phyloP scores from a whole-genome alignment of 139 green algal species.

The Pedinophyceae sp. region DNA sequence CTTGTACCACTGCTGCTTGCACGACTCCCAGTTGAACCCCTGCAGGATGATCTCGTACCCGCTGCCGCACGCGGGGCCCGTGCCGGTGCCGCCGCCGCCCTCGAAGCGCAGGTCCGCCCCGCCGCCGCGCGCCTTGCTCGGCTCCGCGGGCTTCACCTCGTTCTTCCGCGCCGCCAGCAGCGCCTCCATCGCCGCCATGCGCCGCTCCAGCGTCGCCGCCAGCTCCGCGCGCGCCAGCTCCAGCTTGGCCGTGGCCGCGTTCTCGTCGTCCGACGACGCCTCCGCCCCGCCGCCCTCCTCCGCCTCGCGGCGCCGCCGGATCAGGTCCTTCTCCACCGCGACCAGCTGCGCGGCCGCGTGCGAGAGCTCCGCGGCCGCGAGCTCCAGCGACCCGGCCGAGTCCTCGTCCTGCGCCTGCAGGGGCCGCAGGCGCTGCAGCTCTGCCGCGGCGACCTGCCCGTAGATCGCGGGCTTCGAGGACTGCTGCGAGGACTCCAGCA shows the following conservation, averaged over 20 bases:
- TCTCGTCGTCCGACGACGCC: background rate
- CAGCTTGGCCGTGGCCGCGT: slow-evolving; percentile 10
- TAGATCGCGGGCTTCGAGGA: slow-evolving; percentile 64
- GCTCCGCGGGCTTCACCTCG: too few species aligned
- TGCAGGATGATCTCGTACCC: slow-evolving; percentile 85
- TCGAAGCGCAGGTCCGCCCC: slow-evolving; percentile 20
- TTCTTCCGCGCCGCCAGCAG: slow-evolving; percentile 55
- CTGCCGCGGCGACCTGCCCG: slow-evolving; percentile 40
- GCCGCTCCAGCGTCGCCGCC: too few species aligned
- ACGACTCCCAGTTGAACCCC: slow-evolving; percentile 90
- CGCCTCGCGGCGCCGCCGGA: slow-evolving; percentile 16
- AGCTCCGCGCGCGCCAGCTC: slow-evolving; percentile 26
- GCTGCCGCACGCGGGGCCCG: slow-evolving; percentile 49
- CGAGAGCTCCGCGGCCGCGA: slow-evolving; percentile 69
- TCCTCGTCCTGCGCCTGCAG: slow-evolving; percentile 23
- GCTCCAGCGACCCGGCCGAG: slow-evolving; percentile 54
- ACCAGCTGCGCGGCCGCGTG: slow-evolving; percentile 58
- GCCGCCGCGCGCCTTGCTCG: slow-evolving; percentile 8
- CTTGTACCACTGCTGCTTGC: slow-evolving; percentile 48
- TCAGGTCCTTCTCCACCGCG: slow-evolving; percentile 54
- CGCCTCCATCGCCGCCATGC: too few species aligned
- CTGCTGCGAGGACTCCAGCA: slow-evolving; percentile 6
- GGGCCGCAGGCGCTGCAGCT: slow-evolving; percentile 34
- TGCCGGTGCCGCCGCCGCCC: background rate
- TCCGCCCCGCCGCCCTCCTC: slow-evolving; percentile 5